Evolutionary conservation across 2,329 filamentous ascomycete genomes (phyloP).

Genomic region (Hypoxylon sp.): DNA sequence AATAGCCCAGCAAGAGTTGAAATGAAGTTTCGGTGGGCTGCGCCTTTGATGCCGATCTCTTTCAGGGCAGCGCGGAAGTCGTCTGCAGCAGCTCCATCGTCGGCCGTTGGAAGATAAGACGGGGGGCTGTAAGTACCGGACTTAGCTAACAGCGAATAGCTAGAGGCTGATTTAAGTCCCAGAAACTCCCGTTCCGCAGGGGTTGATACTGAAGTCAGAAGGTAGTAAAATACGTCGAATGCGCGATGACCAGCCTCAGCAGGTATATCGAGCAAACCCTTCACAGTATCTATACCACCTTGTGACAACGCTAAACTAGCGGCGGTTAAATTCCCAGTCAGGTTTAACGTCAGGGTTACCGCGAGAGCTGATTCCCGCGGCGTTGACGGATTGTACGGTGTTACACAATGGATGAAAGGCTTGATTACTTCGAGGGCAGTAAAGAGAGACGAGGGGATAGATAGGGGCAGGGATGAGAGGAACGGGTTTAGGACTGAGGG

Average conservation of each 20-base stretch:
- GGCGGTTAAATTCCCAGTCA: constrained; percentile 83
- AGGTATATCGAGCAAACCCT: constrained; percentile 85
- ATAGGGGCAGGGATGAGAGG: constrained; percentile 83
- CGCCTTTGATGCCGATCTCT: constrained; percentile 93
- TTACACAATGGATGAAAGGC: constrained; percentile 89
- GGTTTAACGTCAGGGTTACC: constrained; percentile 84
- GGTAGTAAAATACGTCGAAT: constrained; percentile 98
- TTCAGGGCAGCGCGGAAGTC: constrained; percentile 91
- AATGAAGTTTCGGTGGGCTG: constrained; percentile 84
- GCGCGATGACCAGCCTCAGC: constrained; percentile 86
- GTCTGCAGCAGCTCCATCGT: constrained; percentile 92
- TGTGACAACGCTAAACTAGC: constrained; percentile 85
- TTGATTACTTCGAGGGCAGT: constrained; percentile 85
- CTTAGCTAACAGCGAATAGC: constrained; percentile 83
- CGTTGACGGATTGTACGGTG: constrained; percentile 88
- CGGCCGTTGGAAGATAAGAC: constrained; percentile 89
- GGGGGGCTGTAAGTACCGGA: constrained; percentile 91
- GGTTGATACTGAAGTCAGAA: constrained; percentile 91
- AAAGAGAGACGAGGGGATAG: constrained; percentile 81
- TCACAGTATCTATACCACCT: constrained; percentile 86
- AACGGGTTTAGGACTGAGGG: constrained; percentile 89
- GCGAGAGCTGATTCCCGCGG: constrained; percentile 85
- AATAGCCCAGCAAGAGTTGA: constrained; percentile 88
- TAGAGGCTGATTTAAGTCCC: constrained; percentile 80
- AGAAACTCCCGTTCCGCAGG: constrained; percentile 91